Percentiles rank a stretch among this genome's conserved stretches.
Conservation (phyloP, 192 early-diverging fungal species). For the Podila epigama region DNA sequence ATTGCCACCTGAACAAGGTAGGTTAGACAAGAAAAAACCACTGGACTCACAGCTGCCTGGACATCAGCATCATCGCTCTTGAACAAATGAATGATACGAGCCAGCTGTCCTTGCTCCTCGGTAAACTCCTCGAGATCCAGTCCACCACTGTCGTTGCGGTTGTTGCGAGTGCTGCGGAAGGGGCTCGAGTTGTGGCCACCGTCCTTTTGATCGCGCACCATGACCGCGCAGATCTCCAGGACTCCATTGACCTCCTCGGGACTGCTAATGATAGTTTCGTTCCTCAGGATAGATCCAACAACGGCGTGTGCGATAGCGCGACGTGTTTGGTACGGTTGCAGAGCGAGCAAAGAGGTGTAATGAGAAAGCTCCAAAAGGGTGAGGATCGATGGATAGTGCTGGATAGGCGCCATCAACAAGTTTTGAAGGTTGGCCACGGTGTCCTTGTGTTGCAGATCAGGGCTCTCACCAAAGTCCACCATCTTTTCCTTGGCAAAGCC, state of each 20-base stretch:
- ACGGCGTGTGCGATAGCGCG: slow-evolving; percentile 83
- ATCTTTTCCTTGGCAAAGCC: slow-evolving; percentile 87
- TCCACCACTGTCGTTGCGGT: slow-evolving; percentile 41
- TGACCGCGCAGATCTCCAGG: slow-evolving; percentile 80
- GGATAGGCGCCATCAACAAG: slow-evolving; percentile 84
- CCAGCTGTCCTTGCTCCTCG: slow-evolving; percentile 92
- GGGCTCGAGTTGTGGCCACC: slow-evolving; percentile 56
- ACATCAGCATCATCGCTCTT: slow-evolving; percentile 73
- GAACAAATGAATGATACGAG: slow-evolving; percentile 80
- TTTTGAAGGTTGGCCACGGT: slow-evolving; percentile 80
- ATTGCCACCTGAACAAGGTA: neutral
- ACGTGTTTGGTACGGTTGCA: slow-evolving; percentile 85
- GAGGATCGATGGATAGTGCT: slow-evolving; percentile 74
- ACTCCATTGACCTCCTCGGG: slow-evolving; percentile 81
- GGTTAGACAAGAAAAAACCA: neutral
- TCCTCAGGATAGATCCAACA: slow-evolving; percentile 72
- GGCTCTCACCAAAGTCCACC: slow-evolving; percentile 62
- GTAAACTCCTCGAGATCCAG: slow-evolving; percentile 88
- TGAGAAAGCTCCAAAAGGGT: slow-evolving; percentile 75
- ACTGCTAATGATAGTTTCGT: slow-evolving; percentile 69
- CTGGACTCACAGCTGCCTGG: slow-evolving; percentile 73
- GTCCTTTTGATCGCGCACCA: slow-evolving; percentile 85
- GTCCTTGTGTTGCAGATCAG: slow-evolving; percentile 73
- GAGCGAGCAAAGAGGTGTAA: slow-evolving; percentile 83
- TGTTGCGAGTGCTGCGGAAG: slow-evolving; percentile 39